Base-by-base conservation (phyloP, 257 asterid genomes). In the Paulownia fortunei region DNA sequence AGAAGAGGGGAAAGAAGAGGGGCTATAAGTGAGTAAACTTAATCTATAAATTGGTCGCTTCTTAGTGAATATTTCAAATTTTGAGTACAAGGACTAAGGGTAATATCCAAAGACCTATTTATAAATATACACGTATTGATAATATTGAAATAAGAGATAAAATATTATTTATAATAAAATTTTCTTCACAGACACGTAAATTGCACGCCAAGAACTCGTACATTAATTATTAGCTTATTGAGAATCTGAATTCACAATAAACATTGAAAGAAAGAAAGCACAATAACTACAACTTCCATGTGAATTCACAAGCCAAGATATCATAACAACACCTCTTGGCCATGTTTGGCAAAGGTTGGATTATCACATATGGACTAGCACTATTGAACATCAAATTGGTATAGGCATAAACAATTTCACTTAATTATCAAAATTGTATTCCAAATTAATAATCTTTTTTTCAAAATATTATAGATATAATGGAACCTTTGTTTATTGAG, bases 141-240 rank as follows among this genome's bases (percentile, higher is more conserved):
- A n/a, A n/a, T n/a, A n/a, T n/a, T n/a, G n/a, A n/a, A n/a, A n/a
- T n/a, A n/a, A n/a, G n/a, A n/a, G n/a, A n/a, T n/a, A n/a, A n/a
- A n/a, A n/a, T n/a, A n/a, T n/a, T n/a, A n/a, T n/a, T n/a, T n/a
- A n/a, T n/a, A n/a, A n/a, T n/a, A n/a, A n/a, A n/a, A n/a, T n/a
- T n/a, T n/a, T n/a, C n/a, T n/a, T n/a, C 11, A 54, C 54, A 65
- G n/a, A 5, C 77, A 63, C 34, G 60, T 62, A 65, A 64, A 23
- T 0, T 10, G 19, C 76, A 67, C 65, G 66, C 34, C 3, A 11
- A 7, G 13, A 13, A 13, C 30, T 39, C 52, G 1, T 7, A 36
- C 58, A 83, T 78, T 86, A 18, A 81, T 75, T 74, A 55, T 36
- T 4, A 44, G 60, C 72, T 80, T 62, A 75, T 47, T 75, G 27